A percentile compares a stretch with the other conserved stretches of the same genome.
Conservation (phyloP, 176 grass and related monocot species). For the Aegilops sharonensis region DNA sequence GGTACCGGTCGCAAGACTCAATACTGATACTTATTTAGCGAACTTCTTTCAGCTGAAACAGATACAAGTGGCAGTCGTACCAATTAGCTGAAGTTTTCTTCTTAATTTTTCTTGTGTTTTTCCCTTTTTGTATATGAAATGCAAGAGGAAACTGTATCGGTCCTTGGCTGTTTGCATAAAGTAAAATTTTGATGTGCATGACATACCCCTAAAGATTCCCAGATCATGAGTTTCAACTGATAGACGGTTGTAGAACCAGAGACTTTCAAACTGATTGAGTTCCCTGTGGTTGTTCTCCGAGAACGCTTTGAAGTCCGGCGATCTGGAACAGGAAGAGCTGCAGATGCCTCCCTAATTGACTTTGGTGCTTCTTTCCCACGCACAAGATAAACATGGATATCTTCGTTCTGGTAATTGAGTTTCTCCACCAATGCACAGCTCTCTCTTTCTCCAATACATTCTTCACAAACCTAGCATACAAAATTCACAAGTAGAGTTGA, state of each 20-base stretch:
- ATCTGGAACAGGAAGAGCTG: slow-evolving; percentile 54
- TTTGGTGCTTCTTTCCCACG: slow-evolving; percentile 95
- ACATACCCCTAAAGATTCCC: slow-evolving; percentile 98
- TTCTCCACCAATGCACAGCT: slow-evolving; percentile 82
- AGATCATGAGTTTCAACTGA: slow-evolving; percentile 99
- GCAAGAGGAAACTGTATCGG: slow-evolving; percentile 5
- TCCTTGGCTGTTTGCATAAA: neutral
- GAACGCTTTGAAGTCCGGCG: slow-evolving; percentile 90
- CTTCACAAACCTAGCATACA: slow-evolving; percentile 73
- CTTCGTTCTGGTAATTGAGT: slow-evolving; percentile 74
- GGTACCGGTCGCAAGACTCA: slow-evolving; percentile 1
- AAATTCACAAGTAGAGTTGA: slow-evolving; percentile 20
- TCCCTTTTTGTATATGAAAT: neutral
- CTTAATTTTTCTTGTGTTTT: neutral
- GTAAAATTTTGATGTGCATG: neutral
- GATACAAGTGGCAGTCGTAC: neutral
- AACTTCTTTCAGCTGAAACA: neutral
- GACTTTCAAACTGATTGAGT: slow-evolving; percentile 75
- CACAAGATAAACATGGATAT: slow-evolving; percentile 80
- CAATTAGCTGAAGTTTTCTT: neutral
- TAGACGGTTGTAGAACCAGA: slow-evolving; percentile 87
- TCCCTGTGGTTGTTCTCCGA: slow-evolving; percentile 72
- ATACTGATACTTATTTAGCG: neutral
- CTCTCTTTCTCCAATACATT: slow-evolving; percentile 94
- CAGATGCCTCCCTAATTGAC: slow-evolving; percentile 77